phyloP scores from a whole-genome alignment of 495 filamentous ascomycete genomes.

The Pseudomonodictys pantanalensis region DNA sequence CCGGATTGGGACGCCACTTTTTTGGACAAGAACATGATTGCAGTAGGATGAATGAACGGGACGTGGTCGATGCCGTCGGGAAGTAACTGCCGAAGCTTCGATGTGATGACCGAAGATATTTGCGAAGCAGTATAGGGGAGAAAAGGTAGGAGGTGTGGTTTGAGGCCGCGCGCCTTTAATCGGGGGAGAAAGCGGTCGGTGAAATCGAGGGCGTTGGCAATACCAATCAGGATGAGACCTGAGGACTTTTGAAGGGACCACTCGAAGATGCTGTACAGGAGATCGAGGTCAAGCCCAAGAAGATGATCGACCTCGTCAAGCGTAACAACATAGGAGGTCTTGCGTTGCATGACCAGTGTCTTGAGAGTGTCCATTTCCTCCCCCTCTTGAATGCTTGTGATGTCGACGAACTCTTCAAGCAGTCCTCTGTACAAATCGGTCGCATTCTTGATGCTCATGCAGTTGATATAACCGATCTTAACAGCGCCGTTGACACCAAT shows the following conservation, averaged over 20 bases:
- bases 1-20: conserved; percentile 93
- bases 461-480: conserved; percentile 77
- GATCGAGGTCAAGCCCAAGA: conserved; percentile 76
- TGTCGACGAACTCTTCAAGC: conserved; percentile 60
- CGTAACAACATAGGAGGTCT: conserved; percentile 66
- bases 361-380: conserved; percentile 56
- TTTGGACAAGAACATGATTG: conserved; percentile 87
- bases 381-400: conserved; percentile 52
- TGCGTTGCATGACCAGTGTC: conserved; percentile 62
- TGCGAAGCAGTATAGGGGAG: conserved; percentile 88
- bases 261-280: conserved; percentile 87
- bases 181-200: conserved; percentile 94
- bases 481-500: conserved; percentile 47
- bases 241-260: conserved; percentile 82
- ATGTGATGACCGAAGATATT: conserved; percentile 79
- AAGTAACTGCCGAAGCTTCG: conserved; percentile 73
- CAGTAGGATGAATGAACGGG: conserved; percentile 89
- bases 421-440: conserved; percentile 77
- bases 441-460: conserved; percentile 86
- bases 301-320: conserved; percentile 96
- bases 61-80: conserved; percentile 52
- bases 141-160: conserved; percentile 86
- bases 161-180: conserved; percentile 85
- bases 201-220: conserved; percentile 93
- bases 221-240: conserved; percentile 78